A percentile compares a stretch with the other conserved stretches of the same genome.
Conservation (phyloP, 805 yeast genomes). For the Scheffersomyces coipomensis region DNA sequence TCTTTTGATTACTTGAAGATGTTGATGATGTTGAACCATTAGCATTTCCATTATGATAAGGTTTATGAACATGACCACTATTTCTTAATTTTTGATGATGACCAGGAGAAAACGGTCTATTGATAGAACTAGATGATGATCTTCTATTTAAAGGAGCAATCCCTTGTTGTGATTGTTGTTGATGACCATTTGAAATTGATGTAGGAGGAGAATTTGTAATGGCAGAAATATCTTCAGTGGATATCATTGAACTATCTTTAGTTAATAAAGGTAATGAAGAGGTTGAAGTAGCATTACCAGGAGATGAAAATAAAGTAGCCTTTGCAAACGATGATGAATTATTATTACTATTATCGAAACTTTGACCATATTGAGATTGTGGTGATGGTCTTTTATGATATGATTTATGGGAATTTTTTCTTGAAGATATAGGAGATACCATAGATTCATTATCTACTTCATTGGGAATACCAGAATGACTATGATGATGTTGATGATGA, state of each 20-base stretch:
- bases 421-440: too few species aligned
- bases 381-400: too few species aligned
- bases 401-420: too few species aligned
- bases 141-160: conserved; percentile 4
- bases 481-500: too few species aligned
- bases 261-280: conserved; percentile 18
- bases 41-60: conserved; percentile 6
- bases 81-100: conserved; percentile 14
- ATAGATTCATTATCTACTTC: too few species aligned
- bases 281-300: not conserved
- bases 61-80: conserved; percentile 20
- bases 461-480: too few species aligned
- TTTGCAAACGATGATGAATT: too few species aligned
- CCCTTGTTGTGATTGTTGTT: not conserved
- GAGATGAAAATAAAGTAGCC: not conserved
- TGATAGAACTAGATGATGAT: conserved; percentile 7
- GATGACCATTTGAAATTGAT: not conserved
- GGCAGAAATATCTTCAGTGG: conserved; percentile 12
- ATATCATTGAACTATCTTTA: conserved; percentile 19
- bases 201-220: not conserved
- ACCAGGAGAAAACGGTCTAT: conserved; percentile 7
- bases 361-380: too few species aligned
- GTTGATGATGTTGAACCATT: not conserved
- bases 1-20: not conserved
- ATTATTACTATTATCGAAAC: too few species aligned